Conservation (phyloP, 2,329 filamentous ascomycete genomes). For the Colletotrichum sp. region DNA sequence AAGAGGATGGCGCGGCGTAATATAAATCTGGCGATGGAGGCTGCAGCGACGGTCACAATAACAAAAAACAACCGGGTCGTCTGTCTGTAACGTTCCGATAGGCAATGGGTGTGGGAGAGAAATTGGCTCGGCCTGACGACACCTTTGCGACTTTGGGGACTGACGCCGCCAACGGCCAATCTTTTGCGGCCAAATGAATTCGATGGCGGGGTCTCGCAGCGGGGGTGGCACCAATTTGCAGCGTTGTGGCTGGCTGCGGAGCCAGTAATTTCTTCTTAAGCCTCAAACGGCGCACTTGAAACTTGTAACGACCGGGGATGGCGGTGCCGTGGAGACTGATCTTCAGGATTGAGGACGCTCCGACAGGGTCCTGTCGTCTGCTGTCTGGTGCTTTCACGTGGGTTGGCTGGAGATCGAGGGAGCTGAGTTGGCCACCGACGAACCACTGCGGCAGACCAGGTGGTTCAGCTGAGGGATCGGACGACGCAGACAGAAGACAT, state of each 20-base stretch:
- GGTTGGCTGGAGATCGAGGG: not conserved
- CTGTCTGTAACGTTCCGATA: conserved; percentile 17
- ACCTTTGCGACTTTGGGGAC: not conserved
- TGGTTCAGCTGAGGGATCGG: not conserved
- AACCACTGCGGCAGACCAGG: not conserved
- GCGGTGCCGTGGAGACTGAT: conserved; percentile 20
- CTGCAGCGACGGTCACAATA: conserved; percentile 17
- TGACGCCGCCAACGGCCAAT: conserved; percentile 17
- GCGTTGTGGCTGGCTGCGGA: conserved; percentile 20
- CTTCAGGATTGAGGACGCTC: conserved; percentile 6
- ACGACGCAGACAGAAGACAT: not conserved
- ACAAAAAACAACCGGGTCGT: conserved; percentile 13
- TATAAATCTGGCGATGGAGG: conserved; percentile 11
- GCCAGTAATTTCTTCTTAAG: conserved; percentile 18
- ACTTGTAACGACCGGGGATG: conserved; percentile 18
- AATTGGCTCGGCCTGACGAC: conserved; percentile 15
- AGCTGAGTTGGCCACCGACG: not conserved
- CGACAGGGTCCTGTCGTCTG: conserved; percentile 6
- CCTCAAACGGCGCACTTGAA: conserved; percentile 16
- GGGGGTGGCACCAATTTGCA: conserved; percentile 21
- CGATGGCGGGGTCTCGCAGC: conserved; percentile 21
- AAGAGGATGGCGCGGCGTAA: not conserved
- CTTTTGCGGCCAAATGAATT: not conserved
- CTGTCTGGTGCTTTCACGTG: conserved; percentile 1
- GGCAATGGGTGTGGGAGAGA: conserved; percentile 14